These are phyloP conservation scores for Xerophyta viscosa DNA, from an alignment of 106 monocot genomes.

Conservation along the genomic window DNA sequence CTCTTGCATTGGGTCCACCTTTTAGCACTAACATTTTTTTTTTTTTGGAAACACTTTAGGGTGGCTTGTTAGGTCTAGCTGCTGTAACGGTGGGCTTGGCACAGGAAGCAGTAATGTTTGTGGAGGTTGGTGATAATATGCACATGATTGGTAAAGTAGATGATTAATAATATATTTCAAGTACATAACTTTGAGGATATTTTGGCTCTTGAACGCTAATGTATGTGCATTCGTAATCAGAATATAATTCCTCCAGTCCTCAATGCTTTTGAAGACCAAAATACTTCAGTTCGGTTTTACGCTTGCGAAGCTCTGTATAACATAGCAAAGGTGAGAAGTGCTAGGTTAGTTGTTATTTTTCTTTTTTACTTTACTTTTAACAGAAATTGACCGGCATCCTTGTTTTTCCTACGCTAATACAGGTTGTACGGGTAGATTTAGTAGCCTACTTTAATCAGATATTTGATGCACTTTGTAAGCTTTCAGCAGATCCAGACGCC, in stretches of 20 bases:
- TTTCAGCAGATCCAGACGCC: constrained; percentile 84
- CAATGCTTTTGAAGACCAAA: constrained; percentile 77
- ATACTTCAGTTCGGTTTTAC: constrained; percentile 94
- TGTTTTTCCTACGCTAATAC: constrained; percentile 1
- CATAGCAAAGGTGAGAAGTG: constrained; percentile 82
- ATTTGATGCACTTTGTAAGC: constrained; percentile 99
- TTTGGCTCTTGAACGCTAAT: too few species aligned
- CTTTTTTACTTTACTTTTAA: neutral
- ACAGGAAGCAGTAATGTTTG: constrained; percentile 71
- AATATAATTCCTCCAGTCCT: constrained; percentile 93
- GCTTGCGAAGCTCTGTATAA: constrained; percentile 99
- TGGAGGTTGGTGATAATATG: constrained; percentile 57
- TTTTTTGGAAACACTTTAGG: constrained; percentile 31
- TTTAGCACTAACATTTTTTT: too few species aligned
- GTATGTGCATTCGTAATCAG: constrained; percentile 21
- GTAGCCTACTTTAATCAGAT: constrained; percentile 93
- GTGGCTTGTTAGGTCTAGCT: constrained; percentile 91
- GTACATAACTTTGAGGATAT: too few species aligned
- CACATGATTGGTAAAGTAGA: too few species aligned
- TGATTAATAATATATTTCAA: too few species aligned
- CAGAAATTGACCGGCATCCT: too few species aligned
- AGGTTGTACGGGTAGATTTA: constrained; percentile 99
- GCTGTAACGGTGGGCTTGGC: constrained; percentile 92
- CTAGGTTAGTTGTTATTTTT: neutral
- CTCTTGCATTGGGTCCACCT: too few species aligned